Conservation (phyloP, 768 basidiomycete species). For the Dacryopinax spathularia region DNA sequence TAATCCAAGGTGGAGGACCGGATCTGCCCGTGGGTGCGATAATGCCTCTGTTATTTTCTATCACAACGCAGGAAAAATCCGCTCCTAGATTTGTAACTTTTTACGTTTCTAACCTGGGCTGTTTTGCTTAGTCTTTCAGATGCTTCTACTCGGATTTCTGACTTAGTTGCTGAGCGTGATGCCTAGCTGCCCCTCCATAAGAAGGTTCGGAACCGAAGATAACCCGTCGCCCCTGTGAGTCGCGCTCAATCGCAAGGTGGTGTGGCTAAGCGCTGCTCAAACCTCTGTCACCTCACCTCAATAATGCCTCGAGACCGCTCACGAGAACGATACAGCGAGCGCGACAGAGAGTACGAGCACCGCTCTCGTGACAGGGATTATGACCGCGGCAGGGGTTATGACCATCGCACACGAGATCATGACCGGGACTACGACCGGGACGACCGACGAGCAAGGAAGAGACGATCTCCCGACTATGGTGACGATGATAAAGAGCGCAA, state of each 20-base stretch:
- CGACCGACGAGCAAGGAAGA: slow-evolving; percentile 11
- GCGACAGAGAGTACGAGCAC: slow-evolving; percentile 21
- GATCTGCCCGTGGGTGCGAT: too few species aligned
- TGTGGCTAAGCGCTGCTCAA: neutral
- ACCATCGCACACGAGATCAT: slow-evolving; percentile 7
- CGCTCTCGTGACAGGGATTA: slow-evolving; percentile 5
- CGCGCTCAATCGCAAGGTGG: neutral
- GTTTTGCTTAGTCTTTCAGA: too few species aligned
- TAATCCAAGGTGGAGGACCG: too few species aligned
- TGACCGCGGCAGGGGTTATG: slow-evolving; percentile 6
- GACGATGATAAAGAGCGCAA: slow-evolving; percentile 18
- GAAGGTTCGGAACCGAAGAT: too few species aligned
- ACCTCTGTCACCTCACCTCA: neutral
- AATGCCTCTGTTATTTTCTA: too few species aligned
- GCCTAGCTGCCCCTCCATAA: too few species aligned
- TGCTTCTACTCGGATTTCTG: too few species aligned
- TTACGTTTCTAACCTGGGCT: too few species aligned
- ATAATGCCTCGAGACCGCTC: slow-evolving; percentile 13
- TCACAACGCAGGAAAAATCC: too few species aligned
- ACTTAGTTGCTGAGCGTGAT: too few species aligned
- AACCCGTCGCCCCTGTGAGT: too few species aligned
- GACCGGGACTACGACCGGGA: slow-evolving; percentile 9
- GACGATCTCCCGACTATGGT: slow-evolving; percentile 15
- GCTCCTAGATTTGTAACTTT: too few species aligned
- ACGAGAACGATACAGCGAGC: slow-evolving; percentile 16